Evolutionary conservation across 345 rosid species (phyloP).

Genomic region (Firmiana major): DNA sequence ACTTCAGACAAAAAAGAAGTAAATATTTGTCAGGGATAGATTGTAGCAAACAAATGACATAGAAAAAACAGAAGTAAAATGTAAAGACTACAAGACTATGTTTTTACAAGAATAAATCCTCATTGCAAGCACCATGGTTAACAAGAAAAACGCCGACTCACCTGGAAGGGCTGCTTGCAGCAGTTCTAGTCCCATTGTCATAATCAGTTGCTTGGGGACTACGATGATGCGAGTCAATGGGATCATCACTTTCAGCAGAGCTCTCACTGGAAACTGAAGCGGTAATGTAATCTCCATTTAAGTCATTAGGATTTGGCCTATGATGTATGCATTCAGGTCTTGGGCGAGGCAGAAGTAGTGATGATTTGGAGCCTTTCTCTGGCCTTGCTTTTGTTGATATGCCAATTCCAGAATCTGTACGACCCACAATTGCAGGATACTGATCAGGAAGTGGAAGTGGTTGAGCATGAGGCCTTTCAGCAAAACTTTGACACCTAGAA

Average conservation of each 20-base stretch:
- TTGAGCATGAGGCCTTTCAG: slow-evolving; percentile 45
- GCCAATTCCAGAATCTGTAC: slow-evolving; percentile 42
- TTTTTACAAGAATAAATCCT: not conserved
- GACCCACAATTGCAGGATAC: slow-evolving; percentile 30
- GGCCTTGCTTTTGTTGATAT: slow-evolving; percentile 32
- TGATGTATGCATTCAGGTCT: slow-evolving; percentile 44
- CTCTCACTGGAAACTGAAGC: slow-evolving; percentile 46
- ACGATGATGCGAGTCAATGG: slow-evolving; percentile 30
- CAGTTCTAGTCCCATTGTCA: slow-evolving; percentile 42
- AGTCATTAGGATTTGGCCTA: slow-evolving; percentile 35
- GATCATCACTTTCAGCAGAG: slow-evolving; percentile 51
- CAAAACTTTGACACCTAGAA: slow-evolving; percentile 51
- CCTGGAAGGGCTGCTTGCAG: slow-evolving; percentile 47
- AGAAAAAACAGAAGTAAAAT: not conserved
- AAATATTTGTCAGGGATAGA: slow-evolving; percentile 10
- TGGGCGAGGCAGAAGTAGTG: slow-evolving; percentile 45
- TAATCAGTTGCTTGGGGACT: slow-evolving; percentile 49
- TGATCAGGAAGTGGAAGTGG: slow-evolving; percentile 58
- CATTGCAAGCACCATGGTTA: not conserved
- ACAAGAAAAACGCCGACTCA: slow-evolving; percentile 20
- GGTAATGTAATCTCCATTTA: slow-evolving; percentile 43
- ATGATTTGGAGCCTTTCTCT: slow-evolving; percentile 41
- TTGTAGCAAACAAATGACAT: not conserved
- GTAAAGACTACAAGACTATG: not conserved
- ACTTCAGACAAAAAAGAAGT: slow-evolving; percentile 27